phyloP scores from a whole-genome alignment of 163 green algal genomes.

The Scenedesmus sp. region DNA sequence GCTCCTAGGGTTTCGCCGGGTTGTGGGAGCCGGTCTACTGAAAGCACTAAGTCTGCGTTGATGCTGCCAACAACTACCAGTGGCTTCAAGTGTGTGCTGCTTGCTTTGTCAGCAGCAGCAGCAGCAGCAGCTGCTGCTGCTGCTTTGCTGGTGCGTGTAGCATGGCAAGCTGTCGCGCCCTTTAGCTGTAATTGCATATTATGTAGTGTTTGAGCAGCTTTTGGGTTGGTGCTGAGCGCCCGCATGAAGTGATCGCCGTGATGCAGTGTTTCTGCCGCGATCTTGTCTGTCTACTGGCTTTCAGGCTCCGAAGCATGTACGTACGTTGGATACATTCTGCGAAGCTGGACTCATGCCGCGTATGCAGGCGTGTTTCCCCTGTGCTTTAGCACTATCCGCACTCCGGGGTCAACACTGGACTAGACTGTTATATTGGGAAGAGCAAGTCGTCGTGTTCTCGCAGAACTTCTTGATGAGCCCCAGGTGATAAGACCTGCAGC shows the following conservation, averaged over 20 bases:
- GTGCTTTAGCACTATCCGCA: too few relatives aligned
- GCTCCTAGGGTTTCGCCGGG: conserved; percentile 89
- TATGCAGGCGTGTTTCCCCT: too few relatives aligned
- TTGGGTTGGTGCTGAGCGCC: neutral
- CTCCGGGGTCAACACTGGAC: too few relatives aligned
- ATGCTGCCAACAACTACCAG: conserved; percentile 87
- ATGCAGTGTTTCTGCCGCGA: neutral
- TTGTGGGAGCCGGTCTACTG: conserved; percentile 79
- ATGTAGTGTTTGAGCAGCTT: neutral
- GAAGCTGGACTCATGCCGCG: too few relatives aligned
- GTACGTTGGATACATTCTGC: neutral
- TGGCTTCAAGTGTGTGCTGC: conserved; percentile 51
- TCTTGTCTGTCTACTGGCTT: neutral
- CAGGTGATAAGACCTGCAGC: too few relatives aligned
- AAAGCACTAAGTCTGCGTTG: conserved; percentile 89
- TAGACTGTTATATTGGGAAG: too few relatives aligned
- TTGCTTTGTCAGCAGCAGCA: neutral
- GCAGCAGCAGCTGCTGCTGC: neutral
- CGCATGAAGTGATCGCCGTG: neutral
- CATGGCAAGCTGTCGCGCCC: neutral
- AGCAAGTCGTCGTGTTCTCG: too few relatives aligned
- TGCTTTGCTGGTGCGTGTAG: neutral
- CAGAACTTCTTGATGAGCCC: too few relatives aligned
- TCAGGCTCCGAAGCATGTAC: neutral
- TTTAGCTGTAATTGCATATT: neutral